These are phyloP conservation scores for Rhodocollybia butyracea DNA, from an alignment of 768 basidiomycete genomes.

Conservation along the genomic window DNA sequence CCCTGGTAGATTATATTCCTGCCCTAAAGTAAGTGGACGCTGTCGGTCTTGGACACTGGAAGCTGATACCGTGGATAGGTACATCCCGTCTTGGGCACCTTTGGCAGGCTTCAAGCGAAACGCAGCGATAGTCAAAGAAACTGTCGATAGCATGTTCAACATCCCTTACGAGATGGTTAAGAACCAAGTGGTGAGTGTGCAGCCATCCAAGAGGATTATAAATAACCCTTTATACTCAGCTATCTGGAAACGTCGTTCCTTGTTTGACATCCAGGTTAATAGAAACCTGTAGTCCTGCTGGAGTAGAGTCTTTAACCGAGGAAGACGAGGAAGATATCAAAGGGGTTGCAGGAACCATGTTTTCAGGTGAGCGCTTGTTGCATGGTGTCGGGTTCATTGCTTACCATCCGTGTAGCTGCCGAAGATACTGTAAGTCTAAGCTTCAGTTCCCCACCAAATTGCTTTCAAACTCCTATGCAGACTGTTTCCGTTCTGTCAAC, in stretches of 20 bases:
- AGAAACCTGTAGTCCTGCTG: constrained; percentile 32
- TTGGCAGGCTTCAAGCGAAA: constrained; percentile 44
- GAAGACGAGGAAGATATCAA: constrained; percentile 54
- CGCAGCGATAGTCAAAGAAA: constrained; percentile 37
- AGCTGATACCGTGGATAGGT: constrained; percentile 22
- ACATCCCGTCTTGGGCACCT: constrained; percentile 50
- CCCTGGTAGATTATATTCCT: constrained; percentile 49
- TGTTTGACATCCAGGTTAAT: constrained; percentile 46
- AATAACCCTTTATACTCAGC: constrained; percentile 23
- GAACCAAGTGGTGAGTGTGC: constrained; percentile 39
- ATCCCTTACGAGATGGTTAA: constrained; percentile 50
- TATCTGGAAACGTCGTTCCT: constrained; percentile 37
- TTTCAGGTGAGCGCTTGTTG: constrained; percentile 33
- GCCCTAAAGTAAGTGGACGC: constrained; percentile 29
- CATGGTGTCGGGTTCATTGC: background rate
- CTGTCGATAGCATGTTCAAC: constrained; percentile 47
- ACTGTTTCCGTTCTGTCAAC: constrained; percentile 46
- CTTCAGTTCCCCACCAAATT: background rate
- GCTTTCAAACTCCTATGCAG: constrained; percentile 23
- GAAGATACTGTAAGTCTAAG: constrained; percentile 32
- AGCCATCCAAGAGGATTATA: background rate
- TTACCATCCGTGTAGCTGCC: constrained; percentile 24
- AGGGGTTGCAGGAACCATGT: constrained; percentile 53
- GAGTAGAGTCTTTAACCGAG: constrained; percentile 27
- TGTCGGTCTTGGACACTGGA: background rate